Evolutionary conservation across 257 asterid species (phyloP), one percentile per base, ranked within the genome.

Genomic region (Solanum dulcamara): DNA sequence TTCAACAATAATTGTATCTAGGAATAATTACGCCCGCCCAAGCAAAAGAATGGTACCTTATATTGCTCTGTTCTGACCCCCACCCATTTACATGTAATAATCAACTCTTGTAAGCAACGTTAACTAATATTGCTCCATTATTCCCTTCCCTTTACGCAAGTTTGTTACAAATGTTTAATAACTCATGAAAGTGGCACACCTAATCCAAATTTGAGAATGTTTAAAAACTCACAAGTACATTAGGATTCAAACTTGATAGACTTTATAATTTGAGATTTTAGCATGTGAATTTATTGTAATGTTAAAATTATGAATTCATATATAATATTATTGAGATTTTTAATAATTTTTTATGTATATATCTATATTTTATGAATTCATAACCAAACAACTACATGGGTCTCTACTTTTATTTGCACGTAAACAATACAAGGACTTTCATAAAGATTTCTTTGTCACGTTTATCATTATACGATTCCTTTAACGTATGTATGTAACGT

Each of bases 61-160:
- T 75, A 75, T 44, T 44, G 59, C 59, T 15, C 60, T 44, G 4
- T 30, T 26, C 82, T 77, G 62, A 77, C 42, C 40, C 26, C 26
- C 8, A 22, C 14, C 24, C 42, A 28, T 77, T 77, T 46, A 46
- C 82, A 77, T 77, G 82, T 68, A 68, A n/a, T 77, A 77, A 46
- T 46, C 83, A 55, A 77, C 26, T 77, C 83, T 77, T 77, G 17
- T 26, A 77, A 77, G 83, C 83, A 77, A 77, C 46, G 62, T 17
- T 79, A 48, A 48, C 64, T 15, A 48, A 79, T 7, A 79, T 48
- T 79, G 26, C 40, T 17, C 8, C 17, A 38, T 71, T 71, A 28
- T 0, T 70, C 50, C 80, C 46, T 70, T 70, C 17, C 14, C 64
- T 79, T 77, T 79, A 30, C 83, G 64, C 24, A 48, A 79, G 40